A percentile compares a stretch with the other conserved stretches of the same genome.
These are phyloP conservation scores for Crithidia acanthocephali DNA, from an alignment of 208 protist species.

Conservation along the genomic window DNA sequence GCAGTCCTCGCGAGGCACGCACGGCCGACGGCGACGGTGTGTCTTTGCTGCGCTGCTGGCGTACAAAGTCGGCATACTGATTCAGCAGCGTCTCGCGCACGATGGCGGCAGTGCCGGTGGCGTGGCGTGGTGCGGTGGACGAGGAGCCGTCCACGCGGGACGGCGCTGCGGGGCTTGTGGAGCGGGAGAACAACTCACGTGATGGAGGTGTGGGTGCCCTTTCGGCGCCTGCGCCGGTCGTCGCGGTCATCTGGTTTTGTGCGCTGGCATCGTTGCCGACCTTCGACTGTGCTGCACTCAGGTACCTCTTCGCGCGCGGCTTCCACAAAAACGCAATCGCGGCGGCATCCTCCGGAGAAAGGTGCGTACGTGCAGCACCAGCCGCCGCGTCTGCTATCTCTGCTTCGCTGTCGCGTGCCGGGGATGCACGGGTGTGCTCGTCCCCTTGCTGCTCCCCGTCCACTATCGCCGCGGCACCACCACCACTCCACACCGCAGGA, in stretches of 20 bases:
- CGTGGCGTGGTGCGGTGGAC: background rate
- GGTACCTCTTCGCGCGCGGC: background rate
- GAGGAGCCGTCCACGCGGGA: background rate
- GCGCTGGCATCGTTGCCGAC: background rate
- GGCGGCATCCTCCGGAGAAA: constrained; percentile 9
- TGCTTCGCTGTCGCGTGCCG: too few species aligned
- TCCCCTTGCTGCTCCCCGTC: background rate
- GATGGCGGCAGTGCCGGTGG: background rate
- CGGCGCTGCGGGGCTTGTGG: background rate
- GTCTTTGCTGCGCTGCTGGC: background rate
- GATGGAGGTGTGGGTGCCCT: background rate
- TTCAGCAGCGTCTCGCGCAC: constrained; percentile 30
- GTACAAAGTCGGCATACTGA: constrained; percentile 34
- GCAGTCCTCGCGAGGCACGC: background rate
- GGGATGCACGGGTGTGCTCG: background rate
- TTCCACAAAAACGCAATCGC: constrained; percentile 37
- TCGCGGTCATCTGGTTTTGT: too few species aligned
- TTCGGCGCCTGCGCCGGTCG: too few species aligned
- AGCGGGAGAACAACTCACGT: constrained; percentile 25
- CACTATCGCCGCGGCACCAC: background rate
- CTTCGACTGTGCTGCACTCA: background rate
- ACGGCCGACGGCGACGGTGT: constrained; percentile 5
- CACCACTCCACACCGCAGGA: background rate
- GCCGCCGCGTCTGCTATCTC: background rate
- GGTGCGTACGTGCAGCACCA: background rate